Evolutionary conservation across 192 early-diverging fungal genomes (phyloP), one percentile per base, ranked within the genome.

Genomic region (Coemansia sp.): DNA sequence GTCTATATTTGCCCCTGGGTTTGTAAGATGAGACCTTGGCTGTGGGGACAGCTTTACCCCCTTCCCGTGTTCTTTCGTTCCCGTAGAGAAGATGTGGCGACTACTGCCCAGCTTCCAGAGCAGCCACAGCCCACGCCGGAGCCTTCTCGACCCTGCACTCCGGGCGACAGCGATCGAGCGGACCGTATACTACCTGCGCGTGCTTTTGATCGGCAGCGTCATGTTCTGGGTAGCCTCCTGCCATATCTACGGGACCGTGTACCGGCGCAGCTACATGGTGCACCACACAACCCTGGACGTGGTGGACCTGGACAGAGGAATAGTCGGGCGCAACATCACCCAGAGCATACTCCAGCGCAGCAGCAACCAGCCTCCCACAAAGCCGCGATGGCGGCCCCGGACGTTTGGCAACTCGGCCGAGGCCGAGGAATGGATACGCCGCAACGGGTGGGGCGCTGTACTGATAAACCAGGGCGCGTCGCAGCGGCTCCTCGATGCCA

Each of bases 381-480:
- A 23, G 18, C 30, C 48, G 14, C 8, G 18, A 13, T 60, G 49
- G 43, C 41, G 30, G 29, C n/a, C 22, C 30, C 43, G 35, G 35
- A 51, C 8, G 11, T 20, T 48, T 3, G 11, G 17, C 5, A 44
- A 23, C 0, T 5, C 30, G 9, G 10, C 8, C 8, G 52, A 27
- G 14, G 29, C 27, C 14, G 34, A 28, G 26, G 36, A 31, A 20
- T 67, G 64, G 64, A 42, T 56, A 17, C 32, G 55, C 2, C 19
- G 1, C 21, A 14, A 54, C 19, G 64, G 51, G n/a, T 67, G 64
- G 64, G 64, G 50, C 0, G 64, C 51, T 2, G n/a, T 67, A 1
- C 51, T 59, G 1, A 67, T 67, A 23, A 48, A 59, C 10, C 32
- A 19, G n/a, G 51, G 51, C 7, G 46, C 44, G 1, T 53, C 32